Conservation (phyloP, 1,284 basidiomycete genomes). For the Cutaneotrichosporon cavernicola region DNA sequence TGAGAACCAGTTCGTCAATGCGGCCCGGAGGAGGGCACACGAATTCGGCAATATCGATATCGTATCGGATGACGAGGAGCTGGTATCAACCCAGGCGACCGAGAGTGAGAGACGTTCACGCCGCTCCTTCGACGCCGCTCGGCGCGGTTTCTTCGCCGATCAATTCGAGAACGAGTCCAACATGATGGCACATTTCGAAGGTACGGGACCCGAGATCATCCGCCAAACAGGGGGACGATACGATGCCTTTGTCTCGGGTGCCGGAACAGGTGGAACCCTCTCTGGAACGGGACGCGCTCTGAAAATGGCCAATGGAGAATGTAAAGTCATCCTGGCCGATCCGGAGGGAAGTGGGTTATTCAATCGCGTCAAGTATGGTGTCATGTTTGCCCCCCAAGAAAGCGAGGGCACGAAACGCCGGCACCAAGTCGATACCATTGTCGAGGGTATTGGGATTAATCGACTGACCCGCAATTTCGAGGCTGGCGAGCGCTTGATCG, state of each 20-base stretch:
- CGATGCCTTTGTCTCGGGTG: slow-evolving; percentile 89
- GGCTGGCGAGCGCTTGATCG: slow-evolving; percentile 72
- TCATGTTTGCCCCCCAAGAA: slow-evolving; percentile 90
- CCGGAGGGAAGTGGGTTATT: slow-evolving; percentile 89
- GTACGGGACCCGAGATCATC: slow-evolving; percentile 96
- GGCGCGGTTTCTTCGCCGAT: slow-evolving; percentile 70
- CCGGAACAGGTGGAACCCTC: slow-evolving; percentile 93
- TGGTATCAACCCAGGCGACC: slow-evolving; percentile 62
- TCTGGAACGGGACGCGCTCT: slow-evolving; percentile 80
- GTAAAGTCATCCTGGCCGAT: slow-evolving; percentile 79
- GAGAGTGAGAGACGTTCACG: slow-evolving; percentile 47
- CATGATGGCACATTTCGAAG: slow-evolving; percentile 80
- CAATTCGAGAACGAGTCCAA: slow-evolving; percentile 95
- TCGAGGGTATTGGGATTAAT: slow-evolving; percentile 64
- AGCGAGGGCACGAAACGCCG: slow-evolving; percentile 91
- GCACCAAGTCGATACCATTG: slow-evolving; percentile 76
- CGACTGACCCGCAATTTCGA: slow-evolving; percentile 75
- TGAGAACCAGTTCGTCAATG: slow-evolving; percentile 83
- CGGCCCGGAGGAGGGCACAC: slow-evolving; percentile 71
- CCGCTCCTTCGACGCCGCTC: slow-evolving; percentile 31
- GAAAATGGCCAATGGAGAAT: slow-evolving; percentile 55
- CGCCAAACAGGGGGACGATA: slow-evolving; percentile 80
- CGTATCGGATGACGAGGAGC: slow-evolving; percentile 30
- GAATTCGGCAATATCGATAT: slow-evolving; percentile 64
- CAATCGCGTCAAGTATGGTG: slow-evolving; percentile 90